These are phyloP conservation scores for Sclerotinia glacialis DNA, from an alignment of 2,329 filamentous ascomycete genomes.

Conservation along the genomic window DNA sequence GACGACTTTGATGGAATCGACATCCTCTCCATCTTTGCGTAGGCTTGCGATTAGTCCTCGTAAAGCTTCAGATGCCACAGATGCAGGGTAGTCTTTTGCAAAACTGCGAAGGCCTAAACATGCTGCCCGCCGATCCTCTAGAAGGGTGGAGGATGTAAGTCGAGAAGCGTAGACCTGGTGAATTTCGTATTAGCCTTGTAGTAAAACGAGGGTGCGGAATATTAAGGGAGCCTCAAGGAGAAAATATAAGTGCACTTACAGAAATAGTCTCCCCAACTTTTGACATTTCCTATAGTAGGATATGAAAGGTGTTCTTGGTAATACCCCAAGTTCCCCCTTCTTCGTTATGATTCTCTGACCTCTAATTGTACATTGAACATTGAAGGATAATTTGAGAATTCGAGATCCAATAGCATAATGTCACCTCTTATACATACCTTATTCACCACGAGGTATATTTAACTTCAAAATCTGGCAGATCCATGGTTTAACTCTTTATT, in stretches of 20 bases:
- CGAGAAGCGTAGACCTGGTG: conserved; percentile 54
- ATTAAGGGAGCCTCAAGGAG: background rate
- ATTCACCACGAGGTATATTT: background rate
- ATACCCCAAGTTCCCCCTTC: conserved; percentile 6
- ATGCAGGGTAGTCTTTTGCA: conserved; percentile 92
- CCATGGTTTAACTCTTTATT: background rate
- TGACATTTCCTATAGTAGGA: conserved; percentile 21
- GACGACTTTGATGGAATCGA: conserved; percentile 92
- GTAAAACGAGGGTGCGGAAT: background rate
- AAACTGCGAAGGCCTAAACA: conserved; percentile 93
- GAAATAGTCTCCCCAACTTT: conserved; percentile 24
- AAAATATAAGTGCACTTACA: background rate
- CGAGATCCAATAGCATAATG: conserved; percentile 10
- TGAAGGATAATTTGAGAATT: conserved; percentile 2
- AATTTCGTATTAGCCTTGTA: background rate
- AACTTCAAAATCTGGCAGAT: conserved; percentile 6
- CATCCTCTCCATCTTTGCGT: conserved; percentile 85
- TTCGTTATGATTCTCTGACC: conserved; percentile 9
- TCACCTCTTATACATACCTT: conserved; percentile 4
- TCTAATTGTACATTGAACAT: conserved; percentile 14
- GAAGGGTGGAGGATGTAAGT: conserved; percentile 80
- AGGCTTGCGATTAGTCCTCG: conserved; percentile 82
- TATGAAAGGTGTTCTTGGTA: conserved; percentile 19
- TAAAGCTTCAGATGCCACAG: conserved; percentile 89
- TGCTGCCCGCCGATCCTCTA: conserved; percentile 91